Base-by-base conservation (phyloP, 345 rosid species). In the Rhodamnia rubescens region DNA sequence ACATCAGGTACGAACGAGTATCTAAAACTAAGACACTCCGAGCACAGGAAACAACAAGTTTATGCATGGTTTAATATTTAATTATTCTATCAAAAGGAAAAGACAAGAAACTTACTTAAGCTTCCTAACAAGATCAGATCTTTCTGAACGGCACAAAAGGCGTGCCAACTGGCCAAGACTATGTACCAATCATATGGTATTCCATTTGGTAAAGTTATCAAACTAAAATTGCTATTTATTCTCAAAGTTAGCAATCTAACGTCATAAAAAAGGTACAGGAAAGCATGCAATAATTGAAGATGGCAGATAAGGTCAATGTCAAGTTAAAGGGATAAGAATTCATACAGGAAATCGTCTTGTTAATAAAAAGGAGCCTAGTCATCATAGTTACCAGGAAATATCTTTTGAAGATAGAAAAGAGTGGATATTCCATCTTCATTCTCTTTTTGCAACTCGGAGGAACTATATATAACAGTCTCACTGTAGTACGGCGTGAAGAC, bases 401-500 rank as follows among this genome's bases (percentile, higher is more conserved):
- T 97, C 90, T 97, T 97, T 94, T 96, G 99, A 89, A 97, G 98
- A 90, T 97, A 97, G 92, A 97, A 97, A 87, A 97, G 96, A 86
- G 85, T 93, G 56, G 99, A 97, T 92, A 97, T 95, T 80, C 99
- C 99, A 91, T 97, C 99, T 92, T 97, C 99, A 89, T 97, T 97
- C 92, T 97, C 99, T 26, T 90, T 92, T 86, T 93, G 97, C 89
- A 97, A 89, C 8, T 97, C 99, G 64, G 96, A 91, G 88, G 93
- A 91, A 88, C 99, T 96, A 92, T 97, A 97, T 82, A 97, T 91
- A 83, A 97, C 99, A 83, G 99, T 97, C 94, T 97, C 99, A 59
- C 99, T 97, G 93, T 97, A 97, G 94, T 97, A 97, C 20, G 99
- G 99, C 51, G 99, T 97, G 92, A 97, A 97, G 85, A 97, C 98